Evolutionary conservation across 768 basidiomycete genomes (phyloP).

Genomic region (Pilatotrama ljubarskyi): DNA sequence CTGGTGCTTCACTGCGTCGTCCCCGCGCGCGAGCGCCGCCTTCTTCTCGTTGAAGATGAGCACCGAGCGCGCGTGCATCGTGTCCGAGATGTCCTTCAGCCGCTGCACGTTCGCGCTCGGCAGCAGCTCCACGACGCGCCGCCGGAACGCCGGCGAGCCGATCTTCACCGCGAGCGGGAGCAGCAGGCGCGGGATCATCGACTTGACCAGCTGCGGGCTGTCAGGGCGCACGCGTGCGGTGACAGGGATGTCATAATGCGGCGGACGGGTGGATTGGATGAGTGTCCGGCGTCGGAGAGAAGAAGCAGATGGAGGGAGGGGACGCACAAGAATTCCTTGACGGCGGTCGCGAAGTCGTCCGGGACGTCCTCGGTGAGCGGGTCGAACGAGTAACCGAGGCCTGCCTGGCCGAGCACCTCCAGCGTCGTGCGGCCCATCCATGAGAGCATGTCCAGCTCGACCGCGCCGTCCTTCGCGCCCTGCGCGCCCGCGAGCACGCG

Average conservation of each 20-base stretch:
- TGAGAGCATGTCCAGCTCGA: slow-evolving; percentile 29
- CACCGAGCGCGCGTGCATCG: slow-evolving; percentile 21
- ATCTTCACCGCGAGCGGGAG: slow-evolving; percentile 9
- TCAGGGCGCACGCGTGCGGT: not conserved
- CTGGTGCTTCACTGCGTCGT: slow-evolving; percentile 24
- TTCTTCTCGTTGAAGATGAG: slow-evolving; percentile 25
- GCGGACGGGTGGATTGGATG: not conserved
- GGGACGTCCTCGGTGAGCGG: slow-evolving; percentile 18
- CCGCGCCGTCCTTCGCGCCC: not conserved
- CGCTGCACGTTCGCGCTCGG: slow-evolving; percentile 21
- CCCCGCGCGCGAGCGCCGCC: slow-evolving; percentile 9
- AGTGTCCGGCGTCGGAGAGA: too few species aligned
- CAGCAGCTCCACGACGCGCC: slow-evolving; percentile 19
- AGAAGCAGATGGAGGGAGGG: not conserved
- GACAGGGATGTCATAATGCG: not conserved
- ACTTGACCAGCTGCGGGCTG: slow-evolving; percentile 14
- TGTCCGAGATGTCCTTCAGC: slow-evolving; percentile 26
- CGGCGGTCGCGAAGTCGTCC: slow-evolving; percentile 14
- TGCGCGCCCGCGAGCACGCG: slow-evolving; percentile 4
- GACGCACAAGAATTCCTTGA: slow-evolving; percentile 24
- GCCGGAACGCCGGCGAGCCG: slow-evolving; percentile 23
- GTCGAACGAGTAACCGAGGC: slow-evolving; percentile 29
- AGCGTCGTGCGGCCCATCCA: slow-evolving; percentile 46
- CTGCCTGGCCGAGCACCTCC: slow-evolving; percentile 36
- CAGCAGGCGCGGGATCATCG: not conserved